Base-by-base conservation (phyloP, 495 filamentous ascomycete species). In the Xylaria longipes region DNA sequence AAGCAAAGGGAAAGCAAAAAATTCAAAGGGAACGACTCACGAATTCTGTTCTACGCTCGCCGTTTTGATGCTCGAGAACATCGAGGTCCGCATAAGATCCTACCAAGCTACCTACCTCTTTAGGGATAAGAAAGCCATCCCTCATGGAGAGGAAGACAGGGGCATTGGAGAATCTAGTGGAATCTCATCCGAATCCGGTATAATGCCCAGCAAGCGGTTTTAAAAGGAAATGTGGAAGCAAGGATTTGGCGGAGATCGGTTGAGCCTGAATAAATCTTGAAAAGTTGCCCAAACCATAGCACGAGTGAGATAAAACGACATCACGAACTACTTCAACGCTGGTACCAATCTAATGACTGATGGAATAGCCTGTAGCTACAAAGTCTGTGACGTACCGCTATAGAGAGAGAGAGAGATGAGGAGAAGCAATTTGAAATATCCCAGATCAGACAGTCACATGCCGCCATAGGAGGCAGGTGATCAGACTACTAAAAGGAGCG, bases 101-200 rank as follows among this genome's bases (percentile, higher is more conserved):
- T 52, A 29, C 22, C 20, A 46, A 70, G 27, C 15, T 68, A 71
- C 57, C 45, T 69, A 65, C 61, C 43, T 61, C n/a, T 75, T 39
- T 46, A 20, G 43, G 65, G n/a, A 39, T 46, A 43, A 22, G 31
- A 5, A 22, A 63, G 65, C 11, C 22, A 54, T 43, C 17, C 5
- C 3, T 37, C 45, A 39, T 17, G 65, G 20, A 29, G 52, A 45
- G 54, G 29, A 27, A 31, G 35, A 33, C 67, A 69, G 39, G 41
- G 52, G 22, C 35, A n/a, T 20, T 39, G 52, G 3, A 58, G 25
- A 37, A 48, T 61, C 31, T 31, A 22, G 56, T 25, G 41, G n/a
- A 9, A 25, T 31, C 41, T 35, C 48, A 17, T 33, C 50, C 37
- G 17, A 31, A 22, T 68, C 22, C 25, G 22, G 65, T 20, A 45